Evolutionary conservation across 139 green algal genomes (phyloP), one percentile per base, ranked within the genome.

Genomic region (Micractinium conductrix): DNA sequence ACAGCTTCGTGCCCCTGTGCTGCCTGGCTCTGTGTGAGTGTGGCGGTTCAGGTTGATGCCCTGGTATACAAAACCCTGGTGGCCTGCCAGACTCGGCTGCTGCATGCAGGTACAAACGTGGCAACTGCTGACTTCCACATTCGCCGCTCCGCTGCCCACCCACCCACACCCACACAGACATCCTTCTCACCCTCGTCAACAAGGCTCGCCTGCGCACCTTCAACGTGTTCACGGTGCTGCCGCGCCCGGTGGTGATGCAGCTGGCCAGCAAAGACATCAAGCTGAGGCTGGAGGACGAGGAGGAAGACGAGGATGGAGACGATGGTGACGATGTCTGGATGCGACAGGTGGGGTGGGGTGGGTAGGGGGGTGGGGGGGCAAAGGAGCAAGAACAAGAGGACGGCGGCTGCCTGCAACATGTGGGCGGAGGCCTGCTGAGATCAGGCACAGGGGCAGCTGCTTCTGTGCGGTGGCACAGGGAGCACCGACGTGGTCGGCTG

Each of bases 161-260:
- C n/a, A n/a, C n/a, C n/a, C n/a, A n/a, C n/a, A n/a, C n/a, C n/a
- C n/a, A n/a, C n/a, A n/a, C n/a, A n/a, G n/a, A 60, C 28, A 38
- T 63, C 14, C 44, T 79, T 43, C 72, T 79, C 44, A 63, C 17
- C 43, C 72, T 79, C 30, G 72, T 79, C 72, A 79, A 63, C 72
- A 21, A 37, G 14, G 30, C n/a, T 7, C 72, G 72, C 72, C 8
- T 63, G 43, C 43, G 44, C 72, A 60, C 44, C 43, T 79, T 79
- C 44, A 63, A 63, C 44, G 72, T 79, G 7, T 79, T 79, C 16
- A 30, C 62, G 72, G 50, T 80, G 35, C 40, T 80, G 74, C 74
- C 74, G 21, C 74, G 74, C 24, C 74, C 74, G 9, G 74, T 80
- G 74, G 74, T 80, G 74, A 68, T 80, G 50, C 74, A 80, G 74